phyloP scores from a whole-genome alignment of 345 rosid genomes.

The Pseudoturritis turrita region DNA sequence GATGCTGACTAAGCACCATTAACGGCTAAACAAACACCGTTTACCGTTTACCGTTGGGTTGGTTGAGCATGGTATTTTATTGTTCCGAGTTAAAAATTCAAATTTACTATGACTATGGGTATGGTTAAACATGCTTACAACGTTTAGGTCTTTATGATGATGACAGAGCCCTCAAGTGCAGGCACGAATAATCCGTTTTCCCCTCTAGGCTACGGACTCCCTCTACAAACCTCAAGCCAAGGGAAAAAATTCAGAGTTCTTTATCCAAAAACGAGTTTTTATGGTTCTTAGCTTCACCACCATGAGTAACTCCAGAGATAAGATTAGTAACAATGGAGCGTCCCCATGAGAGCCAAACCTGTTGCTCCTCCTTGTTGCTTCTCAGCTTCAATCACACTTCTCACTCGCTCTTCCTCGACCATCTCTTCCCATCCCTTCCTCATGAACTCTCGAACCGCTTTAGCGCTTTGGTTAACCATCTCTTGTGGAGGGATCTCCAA shows the following conservation, averaged over 20 bases:
- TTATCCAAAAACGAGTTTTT: slow-evolving; percentile 25
- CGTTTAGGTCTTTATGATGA: too few species aligned
- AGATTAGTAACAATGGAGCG: slow-evolving; percentile 48
- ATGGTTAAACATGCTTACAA: too few species aligned
- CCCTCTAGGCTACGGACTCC: too few species aligned
- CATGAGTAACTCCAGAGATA: slow-evolving; percentile 39
- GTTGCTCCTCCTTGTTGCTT: slow-evolving; percentile 47
- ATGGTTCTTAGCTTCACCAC: slow-evolving; percentile 22
- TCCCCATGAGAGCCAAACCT: slow-evolving; percentile 83
- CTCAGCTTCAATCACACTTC: slow-evolving; percentile 44
- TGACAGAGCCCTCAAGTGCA: too few species aligned
- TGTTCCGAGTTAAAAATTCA: too few species aligned
- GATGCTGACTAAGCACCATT: too few species aligned
- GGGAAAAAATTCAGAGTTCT: neutral
- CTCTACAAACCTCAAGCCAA: neutral
- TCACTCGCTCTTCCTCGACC: slow-evolving; percentile 61
- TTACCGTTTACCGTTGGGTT: too few species aligned
- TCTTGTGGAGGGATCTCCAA: slow-evolving; percentile 64
- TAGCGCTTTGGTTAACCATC: slow-evolving; percentile 53
- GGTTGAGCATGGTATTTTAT: too few species aligned
- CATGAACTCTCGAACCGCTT: slow-evolving; percentile 65
- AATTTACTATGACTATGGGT: too few species aligned
- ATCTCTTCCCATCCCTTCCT: slow-evolving; percentile 69
- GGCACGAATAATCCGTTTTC: too few species aligned
- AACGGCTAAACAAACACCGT: too few species aligned